These are phyloP conservation scores for Helotiales sp. DNA, from an alignment of 2,329 filamentous ascomycete genomes.

Conservation along the genomic window DNA sequence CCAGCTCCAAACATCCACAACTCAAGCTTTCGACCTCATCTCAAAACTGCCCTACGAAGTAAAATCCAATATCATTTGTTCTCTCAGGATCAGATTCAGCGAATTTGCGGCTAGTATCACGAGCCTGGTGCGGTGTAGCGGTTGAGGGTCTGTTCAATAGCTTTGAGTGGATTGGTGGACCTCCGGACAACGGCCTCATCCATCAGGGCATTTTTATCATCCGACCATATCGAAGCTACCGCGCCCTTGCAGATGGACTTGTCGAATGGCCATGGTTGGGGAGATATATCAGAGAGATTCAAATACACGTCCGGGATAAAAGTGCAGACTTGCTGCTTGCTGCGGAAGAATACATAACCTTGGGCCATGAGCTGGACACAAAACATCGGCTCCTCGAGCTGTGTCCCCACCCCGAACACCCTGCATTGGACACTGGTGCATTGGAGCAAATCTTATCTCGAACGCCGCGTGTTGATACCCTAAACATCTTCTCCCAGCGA, in stretches of 20 bases:
- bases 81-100: neutral
- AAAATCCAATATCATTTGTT: neutral
- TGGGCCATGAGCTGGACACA: neutral
- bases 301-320: neutral
- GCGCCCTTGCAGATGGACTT: neutral
- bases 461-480: neutral
- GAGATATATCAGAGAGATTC: neutral
- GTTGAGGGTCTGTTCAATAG: neutral
- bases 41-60: neutral
- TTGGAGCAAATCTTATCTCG: neutral
- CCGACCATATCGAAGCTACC: neutral
- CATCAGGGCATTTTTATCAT: neutral
- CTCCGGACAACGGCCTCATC: neutral
- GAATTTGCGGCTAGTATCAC: neutral
- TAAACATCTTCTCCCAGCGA: neutral
- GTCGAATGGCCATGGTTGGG: neutral
- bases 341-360: neutral
- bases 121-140: neutral
- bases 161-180: neutral
- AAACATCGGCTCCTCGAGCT: neutral
- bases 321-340: neutral
- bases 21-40: neutral
- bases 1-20: too few relatives aligned
- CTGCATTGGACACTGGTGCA: neutral
- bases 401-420: neutral